Evolutionary conservation across 352 stramenopile species (phyloP), one percentile per base, ranked within the genome.

Genomic region (Aphanomyces cochlioides): DNA sequence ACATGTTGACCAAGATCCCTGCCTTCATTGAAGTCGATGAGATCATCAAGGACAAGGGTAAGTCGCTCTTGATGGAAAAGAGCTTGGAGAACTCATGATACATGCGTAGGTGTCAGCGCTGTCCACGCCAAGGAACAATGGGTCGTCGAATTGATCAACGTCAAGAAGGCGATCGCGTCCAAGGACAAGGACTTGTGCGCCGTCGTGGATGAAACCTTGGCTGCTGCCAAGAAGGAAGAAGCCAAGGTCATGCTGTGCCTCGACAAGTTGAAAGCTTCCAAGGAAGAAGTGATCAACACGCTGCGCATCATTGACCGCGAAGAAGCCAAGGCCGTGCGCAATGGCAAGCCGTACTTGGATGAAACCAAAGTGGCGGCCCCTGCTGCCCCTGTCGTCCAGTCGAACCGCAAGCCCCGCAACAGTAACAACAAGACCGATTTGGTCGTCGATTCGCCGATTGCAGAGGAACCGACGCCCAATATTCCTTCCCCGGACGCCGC

Each of bases 231-330:
- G 43, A 79, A 77, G 7, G 87, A 95, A 67, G 87, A 95, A 71
- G 76, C 84, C 19, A 76, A 83, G 21, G 87, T 95, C 21, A 77
- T 77, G 36, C 71, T 76, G 13, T 79, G 87, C 56, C 68, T 95
- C 3, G 89, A 93, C 73, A 91, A 89, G 77, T 92, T 95, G 82
- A 91, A 92, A 79, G 80, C 77, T 56, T 84, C 90, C 78, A 93
- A 93, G 80, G 87, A 95, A 77, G 92, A 92, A 74, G 83, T 95
- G 75, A 81, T 95, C 2, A 95, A 95, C 79, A 90, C 83, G 74
- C 89, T 95, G 67, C 87, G 87, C 58, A 92, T 95, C 70, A 93
- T 95, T 78, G 87, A 95, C 74, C 84, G 93, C 61, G 87, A 95
- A 73, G 87, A 95, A 77, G 87, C 87, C 37, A 92, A 92, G 78